phyloP scores from a whole-genome alignment of 441 rosid genomes.

The Brassica hybrid region DNA sequence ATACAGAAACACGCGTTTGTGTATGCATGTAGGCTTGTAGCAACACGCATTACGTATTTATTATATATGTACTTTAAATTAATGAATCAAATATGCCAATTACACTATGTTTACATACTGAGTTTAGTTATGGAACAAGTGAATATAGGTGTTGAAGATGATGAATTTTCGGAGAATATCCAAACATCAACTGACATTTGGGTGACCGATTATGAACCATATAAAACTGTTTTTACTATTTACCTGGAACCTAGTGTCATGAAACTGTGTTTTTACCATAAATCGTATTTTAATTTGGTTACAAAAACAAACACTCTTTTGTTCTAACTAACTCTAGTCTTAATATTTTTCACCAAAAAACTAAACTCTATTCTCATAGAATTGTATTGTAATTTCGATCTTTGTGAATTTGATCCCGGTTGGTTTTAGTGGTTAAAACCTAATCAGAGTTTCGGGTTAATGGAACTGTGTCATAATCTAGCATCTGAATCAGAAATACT shows the following conservation, averaged over 20 bases:
- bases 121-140: not conserved
- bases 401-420: not conserved
- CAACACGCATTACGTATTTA: not conserved
- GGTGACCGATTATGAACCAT: not conserved
- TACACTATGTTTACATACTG: not conserved
- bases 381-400: too few species aligned
- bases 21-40: not conserved
- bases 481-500: not conserved
- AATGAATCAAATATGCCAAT: not conserved
- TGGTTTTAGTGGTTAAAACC: not conserved
- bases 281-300: too few species aligned
- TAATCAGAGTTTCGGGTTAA: not conserved
- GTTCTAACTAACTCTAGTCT: too few species aligned
- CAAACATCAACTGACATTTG: not conserved
- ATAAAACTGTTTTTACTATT: too few species aligned
- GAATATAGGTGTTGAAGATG: not conserved
- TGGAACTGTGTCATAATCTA: not conserved
- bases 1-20: constrained; percentile 26
- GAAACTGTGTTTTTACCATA: too few species aligned
- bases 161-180: not conserved
- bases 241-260: too few species aligned
- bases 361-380: too few species aligned
- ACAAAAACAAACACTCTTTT: too few species aligned
- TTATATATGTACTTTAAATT: not conserved
- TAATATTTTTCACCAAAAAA: too few species aligned